phyloP scores from a whole-genome alignment of 805 yeast genomes.

The Cyberlindnera lachancei region DNA sequence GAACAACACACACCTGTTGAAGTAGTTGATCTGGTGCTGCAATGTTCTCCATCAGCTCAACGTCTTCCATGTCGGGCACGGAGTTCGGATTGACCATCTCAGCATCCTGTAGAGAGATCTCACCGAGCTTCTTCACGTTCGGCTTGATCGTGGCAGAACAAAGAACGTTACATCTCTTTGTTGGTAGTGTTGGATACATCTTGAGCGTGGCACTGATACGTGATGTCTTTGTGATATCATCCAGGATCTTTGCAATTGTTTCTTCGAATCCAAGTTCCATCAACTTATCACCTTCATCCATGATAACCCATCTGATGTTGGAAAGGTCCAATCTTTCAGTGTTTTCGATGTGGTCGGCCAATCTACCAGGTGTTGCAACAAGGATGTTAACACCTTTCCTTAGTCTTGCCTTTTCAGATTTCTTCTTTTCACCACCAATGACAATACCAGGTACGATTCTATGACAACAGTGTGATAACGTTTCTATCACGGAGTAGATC shows the following conservation, averaged over 20 bases:
- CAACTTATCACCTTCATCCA: slow-evolving; percentile 95
- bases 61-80: slow-evolving; percentile 25
- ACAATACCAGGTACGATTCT: slow-evolving; percentile 92
- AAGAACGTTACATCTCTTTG: slow-evolving; percentile 63
- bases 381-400: slow-evolving; percentile 93
- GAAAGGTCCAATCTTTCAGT: slow-evolving; percentile 69
- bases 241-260: slow-evolving; percentile 70
- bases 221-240: slow-evolving; percentile 39
- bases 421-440: slow-evolving; percentile 97
- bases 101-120: slow-evolving; percentile 66
- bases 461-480: slow-evolving; percentile 68
- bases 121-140: slow-evolving; percentile 74
- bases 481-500: slow-evolving; percentile 73
- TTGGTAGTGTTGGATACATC: slow-evolving; percentile 54
- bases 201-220: slow-evolving; percentile 30
- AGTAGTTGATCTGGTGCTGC: slow-evolving; percentile 86
- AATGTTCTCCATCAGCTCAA: slow-evolving; percentile 22
- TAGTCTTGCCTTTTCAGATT: slow-evolving; percentile 90
- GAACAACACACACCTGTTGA: slow-evolving; percentile 77
- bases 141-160: slow-evolving; percentile 94
- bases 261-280: slow-evolving; percentile 97
- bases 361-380: slow-evolving; percentile 97
- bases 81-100: slow-evolving; percentile 44
- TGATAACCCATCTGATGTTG: slow-evolving; percentile 74
- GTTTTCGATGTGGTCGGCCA: slow-evolving; percentile 90